phyloP scores from a whole-genome alignment of 768 basidiomycete genomes.

The Megacollybia marginata region DNA sequence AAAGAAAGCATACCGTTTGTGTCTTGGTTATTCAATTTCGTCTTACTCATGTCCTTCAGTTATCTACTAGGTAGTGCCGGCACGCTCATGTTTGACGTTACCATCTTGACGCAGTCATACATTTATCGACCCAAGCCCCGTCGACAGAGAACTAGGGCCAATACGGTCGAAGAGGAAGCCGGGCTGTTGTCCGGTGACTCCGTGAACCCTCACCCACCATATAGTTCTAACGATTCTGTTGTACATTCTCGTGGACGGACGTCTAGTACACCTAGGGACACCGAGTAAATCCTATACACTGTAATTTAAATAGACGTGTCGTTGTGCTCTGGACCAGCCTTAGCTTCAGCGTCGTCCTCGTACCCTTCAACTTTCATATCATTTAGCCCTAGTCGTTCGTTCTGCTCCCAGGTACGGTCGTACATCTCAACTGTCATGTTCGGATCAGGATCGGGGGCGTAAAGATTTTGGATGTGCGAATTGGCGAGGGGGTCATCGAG shows the following conservation, averaged over 20 bases:
- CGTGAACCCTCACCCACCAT: conserved; percentile 21
- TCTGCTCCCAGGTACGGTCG: conserved; percentile 82
- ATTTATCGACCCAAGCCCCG: conserved; percentile 57
- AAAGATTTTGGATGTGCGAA: conserved; percentile 94
- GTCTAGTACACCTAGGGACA: conserved; percentile 17
- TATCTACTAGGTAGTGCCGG: conserved; percentile 91
- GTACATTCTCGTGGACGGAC: conserved; percentile 30
- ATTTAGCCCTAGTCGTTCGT: conserved; percentile 90
- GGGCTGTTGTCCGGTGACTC: conserved; percentile 39
- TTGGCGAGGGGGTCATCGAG: conserved; percentile 94
- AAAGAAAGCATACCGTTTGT: conserved; percentile 82
- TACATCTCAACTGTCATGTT: conserved; percentile 83
- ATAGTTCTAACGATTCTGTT: conserved; percentile 15
- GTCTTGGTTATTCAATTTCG: background rate
- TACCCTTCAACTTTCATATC: conserved; percentile 83
- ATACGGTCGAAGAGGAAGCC: conserved; percentile 36
- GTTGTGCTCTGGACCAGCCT: conserved; percentile 14
- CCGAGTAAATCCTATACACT: too few species aligned
- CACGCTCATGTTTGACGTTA: conserved; percentile 88
- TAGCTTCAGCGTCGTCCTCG: conserved; percentile 27
- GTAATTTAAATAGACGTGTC: too few species aligned
- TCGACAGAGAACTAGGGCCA: conserved; percentile 26
- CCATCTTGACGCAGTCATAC: conserved; percentile 81
- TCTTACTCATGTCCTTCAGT: conserved; percentile 25
- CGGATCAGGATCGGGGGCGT: conserved; percentile 94